Evolutionary conservation across 163 green algal genomes (phyloP).

Genomic region (Scenedesmus sp.): DNA sequence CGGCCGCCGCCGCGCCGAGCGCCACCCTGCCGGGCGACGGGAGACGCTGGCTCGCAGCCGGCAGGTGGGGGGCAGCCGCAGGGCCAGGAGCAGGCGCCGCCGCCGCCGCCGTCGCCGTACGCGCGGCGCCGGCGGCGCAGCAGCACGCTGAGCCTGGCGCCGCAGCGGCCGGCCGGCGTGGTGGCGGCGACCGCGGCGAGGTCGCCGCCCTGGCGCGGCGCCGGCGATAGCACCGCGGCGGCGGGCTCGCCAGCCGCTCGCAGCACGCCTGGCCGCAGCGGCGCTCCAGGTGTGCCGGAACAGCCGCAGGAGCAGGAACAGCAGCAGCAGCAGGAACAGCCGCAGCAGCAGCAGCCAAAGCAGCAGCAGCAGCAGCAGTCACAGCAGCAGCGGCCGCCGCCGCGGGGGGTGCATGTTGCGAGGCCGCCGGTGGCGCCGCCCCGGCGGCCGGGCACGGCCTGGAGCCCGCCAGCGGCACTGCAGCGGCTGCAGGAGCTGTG

Average conservation of each 20-base stretch:
- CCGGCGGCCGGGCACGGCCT: not conserved
- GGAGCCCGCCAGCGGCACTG: not conserved
- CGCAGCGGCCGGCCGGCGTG: not conserved
- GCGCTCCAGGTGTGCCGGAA: not conserved
- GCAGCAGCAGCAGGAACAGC: not conserved
- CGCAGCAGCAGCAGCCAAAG: not conserved
- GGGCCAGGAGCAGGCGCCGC: too few species aligned
- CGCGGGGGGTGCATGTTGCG: not conserved
- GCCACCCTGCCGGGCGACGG: too few species aligned
- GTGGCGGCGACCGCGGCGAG: not conserved
- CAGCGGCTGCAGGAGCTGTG: slow-evolving; percentile 3
- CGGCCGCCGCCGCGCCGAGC: too few species aligned
- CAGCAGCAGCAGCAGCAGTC: not conserved
- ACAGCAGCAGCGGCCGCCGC: not conserved
- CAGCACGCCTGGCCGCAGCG: not conserved
- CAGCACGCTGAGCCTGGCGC: not conserved
- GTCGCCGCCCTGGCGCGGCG: too few species aligned
- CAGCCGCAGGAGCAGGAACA: not conserved
- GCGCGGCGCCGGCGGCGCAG: not conserved
- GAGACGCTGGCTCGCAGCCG: too few species aligned
- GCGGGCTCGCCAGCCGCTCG: too few species aligned
- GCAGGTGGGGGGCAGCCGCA: too few species aligned
- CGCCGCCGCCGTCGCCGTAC: too few species aligned
- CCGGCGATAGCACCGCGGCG: too few species aligned
- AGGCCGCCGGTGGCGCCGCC: not conserved